phyloP scores from a whole-genome alignment of 768 basidiomycete genomes.

The Coprinopsis cinerea region DNA sequence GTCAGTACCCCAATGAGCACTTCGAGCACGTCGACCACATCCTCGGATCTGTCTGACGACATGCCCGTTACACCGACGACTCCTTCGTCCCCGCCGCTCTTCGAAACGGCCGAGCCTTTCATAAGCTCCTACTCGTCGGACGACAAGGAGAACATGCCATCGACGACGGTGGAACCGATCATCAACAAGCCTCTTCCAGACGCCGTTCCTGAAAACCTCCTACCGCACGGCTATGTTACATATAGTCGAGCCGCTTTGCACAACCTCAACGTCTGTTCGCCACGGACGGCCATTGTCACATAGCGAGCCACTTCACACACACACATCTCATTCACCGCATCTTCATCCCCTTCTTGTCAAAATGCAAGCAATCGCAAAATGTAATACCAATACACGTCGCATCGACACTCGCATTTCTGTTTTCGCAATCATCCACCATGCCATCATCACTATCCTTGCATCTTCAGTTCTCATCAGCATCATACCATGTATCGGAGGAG shows the following conservation, averaged over 20 bases:
- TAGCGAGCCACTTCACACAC: constrained; percentile 34
- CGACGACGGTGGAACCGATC: constrained; percentile 59
- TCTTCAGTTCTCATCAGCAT: constrained; percentile 39
- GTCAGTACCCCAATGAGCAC: constrained; percentile 71
- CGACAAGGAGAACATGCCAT: constrained; percentile 77
- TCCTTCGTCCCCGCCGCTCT: constrained; percentile 34
- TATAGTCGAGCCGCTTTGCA: constrained; percentile 77
- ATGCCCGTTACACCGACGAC: constrained; percentile 81
- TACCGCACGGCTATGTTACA: constrained; percentile 75
- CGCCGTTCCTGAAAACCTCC: constrained; percentile 64
- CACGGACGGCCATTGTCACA: constrained; percentile 53
- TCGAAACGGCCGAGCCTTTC: constrained; percentile 57
- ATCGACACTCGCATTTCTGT: constrained; percentile 59
- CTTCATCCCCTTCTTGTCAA: constrained; percentile 42
- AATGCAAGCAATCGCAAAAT: constrained; percentile 65
- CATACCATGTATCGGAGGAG: constrained; percentile 34
- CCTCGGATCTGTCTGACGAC: constrained; percentile 75
- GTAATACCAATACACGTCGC: constrained; percentile 72
- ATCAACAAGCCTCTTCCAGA: constrained; percentile 68
- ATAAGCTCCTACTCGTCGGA: constrained; percentile 45
- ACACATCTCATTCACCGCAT: constrained; percentile 31
- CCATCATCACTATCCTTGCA: constrained; percentile 66
- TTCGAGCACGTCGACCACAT: constrained; percentile 59
- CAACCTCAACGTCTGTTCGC: constrained; percentile 67
- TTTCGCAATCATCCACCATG: constrained; percentile 60